Conservation (phyloP, 2,329 filamentous ascomycete species). For the Mycosphaerella sp. region DNA sequence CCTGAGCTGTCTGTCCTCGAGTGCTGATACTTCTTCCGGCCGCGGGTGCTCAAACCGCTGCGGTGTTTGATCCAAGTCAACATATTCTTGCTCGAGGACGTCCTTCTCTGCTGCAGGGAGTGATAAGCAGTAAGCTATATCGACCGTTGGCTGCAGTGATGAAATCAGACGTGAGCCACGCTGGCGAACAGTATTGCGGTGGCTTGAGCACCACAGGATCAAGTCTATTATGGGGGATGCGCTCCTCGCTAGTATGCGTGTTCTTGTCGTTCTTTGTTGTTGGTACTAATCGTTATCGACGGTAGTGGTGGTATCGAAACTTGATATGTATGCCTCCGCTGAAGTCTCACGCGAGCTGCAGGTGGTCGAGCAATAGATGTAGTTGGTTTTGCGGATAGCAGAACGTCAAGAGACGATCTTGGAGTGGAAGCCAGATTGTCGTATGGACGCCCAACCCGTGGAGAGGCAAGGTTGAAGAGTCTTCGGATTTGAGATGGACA, state of each 20-base stretch:
- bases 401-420: slow-evolving; percentile 3
- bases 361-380: background rate
- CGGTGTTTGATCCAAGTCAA: slow-evolving; percentile 7
- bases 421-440: slow-evolving; percentile 4
- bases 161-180: slow-evolving; percentile 4
- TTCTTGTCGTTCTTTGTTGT: too few relatives aligned
- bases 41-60: slow-evolving; percentile 5
- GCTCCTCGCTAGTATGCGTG: background rate
- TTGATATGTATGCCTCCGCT: background rate
- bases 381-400: background rate
- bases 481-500: background rate
- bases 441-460: background rate
- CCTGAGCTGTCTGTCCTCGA: slow-evolving; percentile 3
- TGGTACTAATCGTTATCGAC: background rate
- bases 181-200: slow-evolving; percentile 7
- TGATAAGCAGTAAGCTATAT: slow-evolving; percentile 5
- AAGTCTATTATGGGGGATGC: slow-evolving; percentile 2
- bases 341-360: background rate
- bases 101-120: background rate
- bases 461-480: background rate
- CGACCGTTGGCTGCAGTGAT: slow-evolving; percentile 5
- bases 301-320: background rate
- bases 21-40: slow-evolving; percentile 3
- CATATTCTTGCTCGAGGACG: background rate
- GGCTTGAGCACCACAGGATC: background rate